Conservation (phyloP, 352 stramenopile genomes). For the Globisporangium acanthophoron region DNA sequence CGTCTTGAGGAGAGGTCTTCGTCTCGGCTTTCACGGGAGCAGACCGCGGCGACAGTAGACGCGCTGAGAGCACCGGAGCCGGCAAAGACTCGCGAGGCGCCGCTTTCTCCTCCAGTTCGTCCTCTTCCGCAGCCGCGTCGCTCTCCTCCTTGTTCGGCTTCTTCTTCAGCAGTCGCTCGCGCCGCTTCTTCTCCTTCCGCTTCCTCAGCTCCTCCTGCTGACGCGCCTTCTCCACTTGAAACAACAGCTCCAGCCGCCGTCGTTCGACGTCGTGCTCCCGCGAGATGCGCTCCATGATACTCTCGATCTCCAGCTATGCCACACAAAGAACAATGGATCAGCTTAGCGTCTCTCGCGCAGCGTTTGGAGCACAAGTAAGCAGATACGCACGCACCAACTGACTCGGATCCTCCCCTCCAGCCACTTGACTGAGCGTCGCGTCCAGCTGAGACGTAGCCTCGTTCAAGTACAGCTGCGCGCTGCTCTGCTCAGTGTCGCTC, state of each 20-base stretch:
- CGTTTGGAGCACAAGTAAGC: not conserved
- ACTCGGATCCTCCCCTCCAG: conserved; percentile 5
- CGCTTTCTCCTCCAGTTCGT: not conserved
- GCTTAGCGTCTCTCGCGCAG: conserved; percentile 1
- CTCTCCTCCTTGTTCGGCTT: conserved; percentile 2
- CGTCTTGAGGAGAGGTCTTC: conserved; percentile 13
- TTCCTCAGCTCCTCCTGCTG: conserved; percentile 64
- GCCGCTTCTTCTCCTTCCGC: conserved; percentile 60
- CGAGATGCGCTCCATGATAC: conserved; percentile 54
- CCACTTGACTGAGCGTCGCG: conserved; percentile 15
- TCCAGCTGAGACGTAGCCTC: conserved; percentile 29
- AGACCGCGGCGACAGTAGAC: not conserved
- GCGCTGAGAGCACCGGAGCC: conserved; percentile 13
- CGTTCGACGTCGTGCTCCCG: conserved; percentile 61
- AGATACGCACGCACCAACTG: conserved; percentile 8
- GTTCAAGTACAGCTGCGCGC: conserved; percentile 5
- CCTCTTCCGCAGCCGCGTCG: not conserved
- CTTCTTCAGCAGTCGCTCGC: conserved; percentile 42
- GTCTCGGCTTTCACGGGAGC: conserved; percentile 15
- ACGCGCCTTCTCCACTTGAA: conserved; percentile 57
- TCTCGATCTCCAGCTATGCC: conserved; percentile 49
- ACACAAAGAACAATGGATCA: not conserved
- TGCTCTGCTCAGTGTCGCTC: not conserved
- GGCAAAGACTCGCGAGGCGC: conserved; percentile 3
- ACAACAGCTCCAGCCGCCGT: conserved; percentile 50